Conservation (phyloP, 441 rosid species). For the Populus hybrid region DNA sequence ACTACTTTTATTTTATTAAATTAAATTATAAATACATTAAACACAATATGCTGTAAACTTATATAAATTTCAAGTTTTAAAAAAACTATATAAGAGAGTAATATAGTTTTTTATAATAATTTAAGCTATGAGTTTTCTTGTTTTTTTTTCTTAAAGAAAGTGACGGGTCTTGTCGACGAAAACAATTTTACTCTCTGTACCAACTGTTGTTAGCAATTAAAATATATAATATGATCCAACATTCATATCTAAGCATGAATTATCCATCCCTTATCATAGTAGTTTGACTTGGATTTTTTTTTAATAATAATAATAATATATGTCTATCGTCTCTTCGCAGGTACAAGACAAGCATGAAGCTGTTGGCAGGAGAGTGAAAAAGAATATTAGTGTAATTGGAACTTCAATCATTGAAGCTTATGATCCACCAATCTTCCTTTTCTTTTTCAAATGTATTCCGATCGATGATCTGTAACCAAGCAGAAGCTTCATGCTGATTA, state of each 20-base stretch:
- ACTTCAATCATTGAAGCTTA: neutral
- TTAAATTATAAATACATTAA: too few species aligned
- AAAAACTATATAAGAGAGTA: too few species aligned
- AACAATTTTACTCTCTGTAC: neutral
- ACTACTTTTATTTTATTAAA: too few species aligned
- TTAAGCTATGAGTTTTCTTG: neutral
- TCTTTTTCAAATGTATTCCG: neutral
- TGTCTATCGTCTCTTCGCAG: neutral
- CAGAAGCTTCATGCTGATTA: slow-evolving; percentile 4
- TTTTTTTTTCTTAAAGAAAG: too few species aligned
- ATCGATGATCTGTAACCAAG: neutral
- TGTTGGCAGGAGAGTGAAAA: neutral
- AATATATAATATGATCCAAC: neutral
- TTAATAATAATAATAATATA: too few species aligned
- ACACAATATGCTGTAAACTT: too few species aligned
- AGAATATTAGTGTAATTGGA: too few species aligned
- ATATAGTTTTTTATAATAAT: too few species aligned
- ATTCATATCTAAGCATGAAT: neutral
- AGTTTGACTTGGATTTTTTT: too few species aligned
- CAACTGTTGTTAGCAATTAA: neutral
- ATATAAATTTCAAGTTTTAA: too few species aligned
- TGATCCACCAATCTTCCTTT: neutral
- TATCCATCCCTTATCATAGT: neutral
- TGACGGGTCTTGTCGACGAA: neutral
- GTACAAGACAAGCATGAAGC: neutral